Evolutionary conservation across 768 basidiomycete genomes (phyloP), one percentile per base, ranked within the genome.

Genomic region (Glaciozyma antarctica): DNA sequence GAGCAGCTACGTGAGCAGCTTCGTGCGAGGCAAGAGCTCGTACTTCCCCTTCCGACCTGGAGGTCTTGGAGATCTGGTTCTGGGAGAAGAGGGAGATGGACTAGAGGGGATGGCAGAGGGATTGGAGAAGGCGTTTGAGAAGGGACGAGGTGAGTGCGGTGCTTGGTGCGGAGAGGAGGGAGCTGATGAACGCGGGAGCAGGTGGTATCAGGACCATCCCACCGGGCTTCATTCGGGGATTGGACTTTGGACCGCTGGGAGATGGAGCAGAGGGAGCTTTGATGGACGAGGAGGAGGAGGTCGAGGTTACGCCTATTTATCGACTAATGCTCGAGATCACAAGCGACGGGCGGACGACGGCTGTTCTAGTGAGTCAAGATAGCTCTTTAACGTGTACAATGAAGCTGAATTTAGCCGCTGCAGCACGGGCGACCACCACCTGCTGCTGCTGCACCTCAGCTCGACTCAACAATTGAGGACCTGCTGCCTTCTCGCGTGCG

Each of bases 21-120:
- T 98, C 76, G 92, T 98, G 24, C 81, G 93, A 63, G 95, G 95
- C 53, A 95, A 94, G 77, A 88, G 91, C 26, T 87, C 88, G 52
- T 84, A 93, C 77, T 84, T 93, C 13, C 95, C 95, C 1, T 98
- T 98, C 77, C 83, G 85, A 78, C 95, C 95, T 9, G 95, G 95
- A 54, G 95, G 95, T 3, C 79, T 98, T 15, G 90, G 90, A 51
- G 85, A 86, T 69, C 78, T 80, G 22, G 69, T 75, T 3, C 72
- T 81, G 6, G 72, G 76, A 41, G 72, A 76, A 28, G 72, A 75
- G 16, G 82, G 81, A 61, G 81, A 81, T 19, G 74, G 24, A 10
- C 54, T 24, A 55, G 44, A 44, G 24, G 13, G 9, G 53, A 47
- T 63, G 22, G 58, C 67, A 65, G 19, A 70, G 30, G 61, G 66